Conservation (phyloP, 2,329 filamentous ascomycete species). For the Karstenula rhodostoma region DNA sequence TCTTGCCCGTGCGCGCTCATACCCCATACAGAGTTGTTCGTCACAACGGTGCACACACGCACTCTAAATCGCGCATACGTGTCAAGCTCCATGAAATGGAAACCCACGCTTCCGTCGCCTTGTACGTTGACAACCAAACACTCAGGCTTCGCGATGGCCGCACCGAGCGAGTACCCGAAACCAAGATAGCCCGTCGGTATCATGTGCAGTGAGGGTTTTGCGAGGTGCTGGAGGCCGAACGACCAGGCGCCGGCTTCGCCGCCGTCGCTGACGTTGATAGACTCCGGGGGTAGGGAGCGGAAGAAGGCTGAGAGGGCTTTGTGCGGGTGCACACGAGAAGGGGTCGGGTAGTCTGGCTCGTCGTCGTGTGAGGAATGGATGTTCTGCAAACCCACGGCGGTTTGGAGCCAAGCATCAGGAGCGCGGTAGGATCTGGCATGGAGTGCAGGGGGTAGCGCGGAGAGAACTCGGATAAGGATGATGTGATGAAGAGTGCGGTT, state of each 20-base stretch:
- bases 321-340: conserved; percentile 54
- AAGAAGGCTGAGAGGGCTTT: conserved; percentile 52
- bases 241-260: conserved; percentile 52
- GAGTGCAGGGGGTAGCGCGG: neutral
- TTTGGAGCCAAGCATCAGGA: too few species aligned
- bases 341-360: conserved; percentile 27
- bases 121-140: conserved; percentile 55
- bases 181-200: conserved; percentile 51
- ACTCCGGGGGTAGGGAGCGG: conserved; percentile 42
- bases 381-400: conserved; percentile 24
- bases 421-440: too few species aligned
- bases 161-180: conserved; percentile 56
- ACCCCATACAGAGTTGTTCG: conserved; percentile 57
- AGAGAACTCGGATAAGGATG: conserved; percentile 42
- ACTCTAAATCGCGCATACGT: conserved; percentile 53
- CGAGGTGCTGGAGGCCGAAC: conserved; percentile 37
- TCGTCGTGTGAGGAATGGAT: conserved; percentile 34
- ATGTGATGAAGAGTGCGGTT: conserved; percentile 53
- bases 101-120: conserved; percentile 56
- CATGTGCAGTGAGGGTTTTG: conserved; percentile 36
- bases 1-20: conserved; percentile 41
- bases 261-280: conserved; percentile 53
- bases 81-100: conserved; percentile 58
- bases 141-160: conserved; percentile 51
- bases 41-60: conserved; percentile 53